Base-by-base conservation (phyloP, 345 rosid genomes). In the Eucalyptus leucophloia region DNA sequence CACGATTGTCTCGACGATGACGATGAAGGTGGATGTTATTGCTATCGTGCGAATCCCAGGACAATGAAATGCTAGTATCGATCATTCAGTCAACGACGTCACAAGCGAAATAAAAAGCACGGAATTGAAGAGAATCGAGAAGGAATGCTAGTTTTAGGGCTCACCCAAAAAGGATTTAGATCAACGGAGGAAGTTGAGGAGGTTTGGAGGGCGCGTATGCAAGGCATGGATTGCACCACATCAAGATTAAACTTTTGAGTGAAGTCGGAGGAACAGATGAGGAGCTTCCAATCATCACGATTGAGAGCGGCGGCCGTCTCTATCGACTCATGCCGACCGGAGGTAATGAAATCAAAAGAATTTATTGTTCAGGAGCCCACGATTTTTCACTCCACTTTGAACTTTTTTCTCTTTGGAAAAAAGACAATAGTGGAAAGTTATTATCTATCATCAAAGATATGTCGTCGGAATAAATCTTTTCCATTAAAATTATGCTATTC, bases 141-240 rank as follows among this genome's bases (percentile, higher is more conserved):
- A 95, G 30, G 96, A 94, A 87, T 90, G 90, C 81, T 94, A 88
- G 54, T 92, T 94, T 80, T 88, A 95, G 60, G 92, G 91, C 49
- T 86, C 67, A 3, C 93, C 92, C 89, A 90, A 40, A 45, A 88
- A 89, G 51, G 89, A 88, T 62, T 88, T 90, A 86, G 93, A 92
- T 96, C 96, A 95, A 28, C 89, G 89, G 92, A 95, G 95, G 94
- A 97, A 96, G 87, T 87, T 88, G 32, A 94, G 87, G 18, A 96
- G 95, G 91, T 44, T 40, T 50, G 58, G 3, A 96, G 97, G 67
- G 94, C 94, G 87, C 51, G 88, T 49, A 91, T 93, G 82, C 90
- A 90, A 86, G 96, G 83, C 90, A 95, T 92, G 3, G 93, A 95
- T 42, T 91, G 94, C 91, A 95, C 95, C 18, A 91, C 91, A 44